Conservation (phyloP, 2,329 filamentous ascomycete genomes). For the Pezizomycotina sp. region DNA sequence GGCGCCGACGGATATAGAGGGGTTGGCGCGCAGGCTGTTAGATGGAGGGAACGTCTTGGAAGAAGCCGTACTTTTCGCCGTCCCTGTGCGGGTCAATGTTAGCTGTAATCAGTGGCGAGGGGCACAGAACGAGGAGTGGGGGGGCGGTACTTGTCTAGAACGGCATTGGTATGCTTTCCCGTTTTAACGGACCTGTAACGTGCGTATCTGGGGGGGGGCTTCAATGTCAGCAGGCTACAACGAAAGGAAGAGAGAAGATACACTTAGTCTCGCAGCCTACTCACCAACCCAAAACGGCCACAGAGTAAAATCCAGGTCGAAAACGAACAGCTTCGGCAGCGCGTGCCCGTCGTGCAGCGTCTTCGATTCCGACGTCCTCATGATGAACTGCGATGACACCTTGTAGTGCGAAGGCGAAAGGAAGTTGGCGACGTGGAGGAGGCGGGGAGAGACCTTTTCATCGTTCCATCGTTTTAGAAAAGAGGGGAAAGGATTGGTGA, state of each 20-base stretch:
- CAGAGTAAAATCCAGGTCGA: conserved; percentile 95
- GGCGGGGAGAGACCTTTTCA: no score
- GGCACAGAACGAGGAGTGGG: conserved; percentile 46
- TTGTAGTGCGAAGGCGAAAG: no score
- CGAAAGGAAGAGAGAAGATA: background rate
- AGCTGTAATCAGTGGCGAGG: conserved; percentile 33
- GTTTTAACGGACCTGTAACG: conserved; percentile 37
- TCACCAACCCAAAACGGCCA: conserved; percentile 99
- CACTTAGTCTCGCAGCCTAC: conserved; percentile 59
- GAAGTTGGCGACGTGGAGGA: no score
- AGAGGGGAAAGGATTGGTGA: no score
- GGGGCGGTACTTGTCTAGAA: conserved; percentile 56
- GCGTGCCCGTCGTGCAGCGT: conserved; percentile 31
- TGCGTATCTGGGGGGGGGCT: conserved; percentile 42
- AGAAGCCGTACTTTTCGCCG: no score
- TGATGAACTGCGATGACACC: no score
- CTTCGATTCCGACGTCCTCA: conserved; percentile 2
- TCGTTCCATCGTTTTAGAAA: no score
- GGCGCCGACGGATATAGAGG: no score
- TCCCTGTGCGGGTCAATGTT: no score
- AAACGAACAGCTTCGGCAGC: conserved; percentile 68
- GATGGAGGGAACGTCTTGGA: no score
- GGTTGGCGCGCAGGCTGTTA: no score
- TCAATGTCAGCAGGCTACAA: conserved; percentile 29
- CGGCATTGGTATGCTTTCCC: no score